These are phyloP conservation scores for Paramarasmius palmivorus DNA, from an alignment of 1,284 basidiomycete species.

Conservation along the genomic window DNA sequence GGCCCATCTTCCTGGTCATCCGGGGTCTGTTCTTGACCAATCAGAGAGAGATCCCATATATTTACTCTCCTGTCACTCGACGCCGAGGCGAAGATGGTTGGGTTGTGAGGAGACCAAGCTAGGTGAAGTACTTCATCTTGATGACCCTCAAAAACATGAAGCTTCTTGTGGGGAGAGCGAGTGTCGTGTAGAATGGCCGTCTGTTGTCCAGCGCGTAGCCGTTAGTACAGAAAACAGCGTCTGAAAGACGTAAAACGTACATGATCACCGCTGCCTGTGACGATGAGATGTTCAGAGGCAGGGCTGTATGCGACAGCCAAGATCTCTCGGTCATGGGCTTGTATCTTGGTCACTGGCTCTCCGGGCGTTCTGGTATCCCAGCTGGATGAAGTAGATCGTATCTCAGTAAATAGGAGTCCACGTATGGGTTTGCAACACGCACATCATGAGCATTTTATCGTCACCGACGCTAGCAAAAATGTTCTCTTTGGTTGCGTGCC, in stretches of 20 bases:
- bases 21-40: conserved; percentile 95
- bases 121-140: conserved; percentile 94
- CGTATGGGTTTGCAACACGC: conserved; percentile 15
- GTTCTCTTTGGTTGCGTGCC: conserved; percentile 85
- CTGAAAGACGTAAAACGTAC: conserved; percentile 38
- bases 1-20: conserved; percentile 98
- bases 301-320: conserved; percentile 92
- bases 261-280: conserved; percentile 95
- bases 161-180: conserved; percentile 75
- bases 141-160: conserved; percentile 94
- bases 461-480: conserved; percentile 97
- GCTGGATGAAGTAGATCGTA: conserved; percentile 41
- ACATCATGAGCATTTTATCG: conserved; percentile 94
- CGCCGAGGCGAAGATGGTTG: conserved; percentile 90
- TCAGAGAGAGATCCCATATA: conserved; percentile 92
- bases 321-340: conserved; percentile 91
- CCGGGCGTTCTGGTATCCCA: conserved; percentile 88
- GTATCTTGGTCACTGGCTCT: conserved; percentile 73
- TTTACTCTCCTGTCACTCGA: conserved; percentile 93
- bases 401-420: conserved; percentile 5
- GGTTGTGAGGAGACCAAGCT: conserved; percentile 93
- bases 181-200: conserved; percentile 91
- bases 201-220: conserved; percentile 40
- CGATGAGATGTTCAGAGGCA: conserved; percentile 78
- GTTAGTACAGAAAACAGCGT: background rate